Base-by-base conservation (phyloP, 1,284 basidiomycete genomes). In the Malassezia restricta region DNA sequence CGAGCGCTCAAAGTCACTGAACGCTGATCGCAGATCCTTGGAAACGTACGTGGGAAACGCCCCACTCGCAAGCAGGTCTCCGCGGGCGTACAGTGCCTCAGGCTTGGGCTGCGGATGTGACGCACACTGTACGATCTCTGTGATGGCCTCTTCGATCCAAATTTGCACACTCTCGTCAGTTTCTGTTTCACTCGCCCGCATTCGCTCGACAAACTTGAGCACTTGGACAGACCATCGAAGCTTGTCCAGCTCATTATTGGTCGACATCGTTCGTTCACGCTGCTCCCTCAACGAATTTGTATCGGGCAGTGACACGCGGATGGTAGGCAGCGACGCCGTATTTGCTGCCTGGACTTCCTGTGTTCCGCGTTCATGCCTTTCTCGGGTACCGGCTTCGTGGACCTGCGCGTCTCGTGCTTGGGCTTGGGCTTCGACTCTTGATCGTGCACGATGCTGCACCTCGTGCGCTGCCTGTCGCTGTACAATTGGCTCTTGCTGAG, bases 161-260 rank as follows among this genome's bases (percentile, higher is more conserved):
- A 77, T 76, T 14, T 77, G 75, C 6, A 88, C 78, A 7, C 77
- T 76, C 61, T 87, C 85, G 17, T 78, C 72, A 63, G 88, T 80
- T 49, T 56, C 62, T 47, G 45, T 61, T 29, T 51, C 57, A 33
- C 60, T 62, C 14, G 54, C 43, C 28, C 56, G 62, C 57, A 57
- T 71, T 37, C 66, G 62, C 57, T 87, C 84, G 57, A 87, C 82
- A 57, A 87, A 82, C 64, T 82, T 80, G 62, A 90, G 75, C 47
- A 90, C 83, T 58, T 88, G 85, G 40, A 83, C 78, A 5, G 80
- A 79, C 88, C 88, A 92, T 15, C 78, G 76, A 14, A 90, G 74
- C 59, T 81, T 81, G 43, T 80, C 76, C 0, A 75, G 66, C 0
- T 82, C 81, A 63, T 83, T 81, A 55, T 78, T 48, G 27, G 43